phyloP scores from a whole-genome alignment of 108 stramenopile species.

The Stephanodiscus triporus region DNA sequence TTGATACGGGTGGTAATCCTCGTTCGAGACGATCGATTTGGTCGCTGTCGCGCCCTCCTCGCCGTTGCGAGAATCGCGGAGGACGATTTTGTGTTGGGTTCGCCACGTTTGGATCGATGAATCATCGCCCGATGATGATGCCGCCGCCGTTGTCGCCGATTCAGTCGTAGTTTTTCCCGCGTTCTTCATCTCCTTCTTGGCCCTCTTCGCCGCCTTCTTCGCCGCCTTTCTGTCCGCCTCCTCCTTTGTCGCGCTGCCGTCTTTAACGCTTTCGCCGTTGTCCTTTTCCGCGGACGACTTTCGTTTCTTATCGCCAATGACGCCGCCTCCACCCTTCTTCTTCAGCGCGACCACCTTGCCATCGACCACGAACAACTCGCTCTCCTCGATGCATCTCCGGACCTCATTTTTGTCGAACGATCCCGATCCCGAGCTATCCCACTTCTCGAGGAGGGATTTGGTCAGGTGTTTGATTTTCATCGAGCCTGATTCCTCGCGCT shows the following conservation, averaged over 20 bases:
- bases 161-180: conserved; percentile 18
- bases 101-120: conserved; percentile 69
- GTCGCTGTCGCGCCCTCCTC: conserved; percentile 59
- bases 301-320: conserved; percentile 29
- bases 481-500: conserved; percentile 61
- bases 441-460: conserved; percentile 60
- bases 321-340: conserved; percentile 45
- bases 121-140: conserved; percentile 17
- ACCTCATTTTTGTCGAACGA: conserved; percentile 55
- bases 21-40: conserved; percentile 38
- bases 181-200: conserved; percentile 57
- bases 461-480: conserved; percentile 81
- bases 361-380: conserved; percentile 64
- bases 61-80: conserved; percentile 66
- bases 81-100: conserved; percentile 81
- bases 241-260: conserved; percentile 11
- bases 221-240: conserved; percentile 31
- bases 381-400: conserved; percentile 60
- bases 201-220: conserved; percentile 43
- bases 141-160: conserved; percentile 28
- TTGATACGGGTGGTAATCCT: conserved; percentile 62
- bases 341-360: conserved; percentile 65
- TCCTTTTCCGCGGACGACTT: conserved; percentile 22
- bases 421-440: conserved; percentile 37
- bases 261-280: neutral